Conservation (phyloP, 306 rosid species). For the Astragalus membranaceus region DNA sequence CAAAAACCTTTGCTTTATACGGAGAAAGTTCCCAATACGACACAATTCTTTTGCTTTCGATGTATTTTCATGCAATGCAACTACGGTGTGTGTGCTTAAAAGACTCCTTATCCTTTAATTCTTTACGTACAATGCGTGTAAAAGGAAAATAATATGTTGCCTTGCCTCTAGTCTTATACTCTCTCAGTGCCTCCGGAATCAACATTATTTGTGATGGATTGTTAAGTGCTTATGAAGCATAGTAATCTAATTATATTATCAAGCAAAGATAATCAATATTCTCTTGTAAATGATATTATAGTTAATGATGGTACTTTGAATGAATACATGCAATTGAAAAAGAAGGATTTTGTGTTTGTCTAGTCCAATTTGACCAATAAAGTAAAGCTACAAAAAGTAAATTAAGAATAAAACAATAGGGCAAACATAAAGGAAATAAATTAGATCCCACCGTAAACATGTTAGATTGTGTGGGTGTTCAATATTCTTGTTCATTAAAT, state of each 20-base stretch:
- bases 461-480: conserved; percentile 33
- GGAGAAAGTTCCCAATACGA: conserved; percentile 56
- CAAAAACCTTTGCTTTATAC: conserved; percentile 57
- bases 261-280: neutral
- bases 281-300: neutral
- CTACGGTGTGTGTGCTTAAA: conserved; percentile 39
- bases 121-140: conserved; percentile 50
- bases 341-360: conserved; percentile 13
- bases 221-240: neutral
- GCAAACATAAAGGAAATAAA: conserved; percentile 13
- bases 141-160: too few species aligned
- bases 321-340: neutral
- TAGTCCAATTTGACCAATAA: conserved; percentile 33
- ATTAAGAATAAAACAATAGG: conserved; percentile 20
- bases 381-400: conserved; percentile 34
- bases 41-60: conserved; percentile 52
- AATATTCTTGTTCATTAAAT: conserved; percentile 8
- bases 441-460: conserved; percentile 25
- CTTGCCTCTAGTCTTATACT: too few species aligned
- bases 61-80: conserved; percentile 63
- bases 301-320: neutral
- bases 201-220: neutral
- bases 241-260: neutral
- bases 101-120: conserved; percentile 38
- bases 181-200: conserved; percentile 22